Percentiles rank a stretch among this genome's conserved stretches.
Conservation (phyloP, 2,329 filamentous ascomycete species). For the Mycosphaerella sp. region DNA sequence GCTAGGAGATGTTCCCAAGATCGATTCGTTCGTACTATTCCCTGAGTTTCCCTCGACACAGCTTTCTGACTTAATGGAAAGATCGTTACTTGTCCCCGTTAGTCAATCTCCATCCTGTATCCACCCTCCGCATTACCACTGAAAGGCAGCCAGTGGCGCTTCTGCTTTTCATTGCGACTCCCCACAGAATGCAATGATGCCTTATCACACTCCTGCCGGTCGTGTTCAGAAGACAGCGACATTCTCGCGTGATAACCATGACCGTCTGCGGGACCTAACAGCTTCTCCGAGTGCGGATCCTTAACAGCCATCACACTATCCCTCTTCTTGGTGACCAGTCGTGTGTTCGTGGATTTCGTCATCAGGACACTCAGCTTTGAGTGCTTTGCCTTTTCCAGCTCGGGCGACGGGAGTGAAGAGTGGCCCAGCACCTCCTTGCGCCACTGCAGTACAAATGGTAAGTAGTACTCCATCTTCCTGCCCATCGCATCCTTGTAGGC, state of each 20-base stretch:
- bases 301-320: neutral
- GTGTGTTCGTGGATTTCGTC: neutral
- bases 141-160: neutral
- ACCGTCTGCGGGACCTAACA: neutral
- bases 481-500: neutral
- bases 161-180: slow-evolving; percentile 5
- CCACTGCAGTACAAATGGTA: slow-evolving; percentile 3
- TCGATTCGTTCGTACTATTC: neutral
- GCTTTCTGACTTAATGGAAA: neutral
- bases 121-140: neutral
- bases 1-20: too few species aligned
- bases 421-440: neutral
- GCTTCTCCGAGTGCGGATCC: neutral
- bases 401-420: neutral
- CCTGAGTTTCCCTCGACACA: neutral
- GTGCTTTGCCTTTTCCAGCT: slow-evolving; percentile 1
- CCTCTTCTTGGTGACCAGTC: slow-evolving; percentile 1
- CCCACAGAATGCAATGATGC: slow-evolving; percentile 2
- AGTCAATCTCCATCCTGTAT: slow-evolving; percentile 6
- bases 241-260: slow-evolving; percentile 7
- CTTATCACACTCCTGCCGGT: slow-evolving; percentile 3
- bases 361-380: slow-evolving; percentile 3
- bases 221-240: slow-evolving; percentile 2
- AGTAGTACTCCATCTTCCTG: slow-evolving; percentile 1
- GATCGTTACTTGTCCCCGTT: neutral